Evolutionary conservation across 192 early-diverging fungal species (phyloP).

Genomic region (Anaeromyces robustus): DNA sequence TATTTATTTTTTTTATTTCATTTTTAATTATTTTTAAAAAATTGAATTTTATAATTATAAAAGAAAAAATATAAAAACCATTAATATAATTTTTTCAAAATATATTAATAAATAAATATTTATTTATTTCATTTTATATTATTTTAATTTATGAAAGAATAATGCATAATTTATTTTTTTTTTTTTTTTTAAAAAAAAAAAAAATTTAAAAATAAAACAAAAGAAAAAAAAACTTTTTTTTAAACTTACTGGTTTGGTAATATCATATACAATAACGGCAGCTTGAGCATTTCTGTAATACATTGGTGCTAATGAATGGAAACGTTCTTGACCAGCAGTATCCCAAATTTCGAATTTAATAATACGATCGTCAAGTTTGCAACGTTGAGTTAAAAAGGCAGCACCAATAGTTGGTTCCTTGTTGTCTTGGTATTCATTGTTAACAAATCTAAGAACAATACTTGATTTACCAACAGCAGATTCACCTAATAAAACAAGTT

Average conservation of each 20-base stretch:
- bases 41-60: too few relatives aligned
- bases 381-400: slow-evolving; percentile 80
- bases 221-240: slow-evolving; percentile 5
- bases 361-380: slow-evolving; percentile 72
- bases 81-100: too few relatives aligned
- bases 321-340: slow-evolving; percentile 95
- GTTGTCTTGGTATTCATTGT: slow-evolving; percentile 79
- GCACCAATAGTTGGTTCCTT: slow-evolving; percentile 96
- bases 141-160: too few relatives aligned
- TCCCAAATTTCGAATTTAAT: slow-evolving; percentile 96
- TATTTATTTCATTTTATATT: too few relatives aligned
- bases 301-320: slow-evolving; percentile 87
- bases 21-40: too few relatives aligned
- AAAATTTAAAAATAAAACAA: too few relatives aligned
- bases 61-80: too few relatives aligned
- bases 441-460: slow-evolving; percentile 39
- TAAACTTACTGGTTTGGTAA: slow-evolving; percentile 53
- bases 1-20: too few relatives aligned
- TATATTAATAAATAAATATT: too few relatives aligned
- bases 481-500: slow-evolving; percentile 85
- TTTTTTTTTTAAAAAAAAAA: too few relatives aligned
- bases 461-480: slow-evolving; percentile 84
- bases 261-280: slow-evolving; percentile 91
- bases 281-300: slow-evolving; percentile 98
- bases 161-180: too few relatives aligned